A percentile compares a stretch with the other conserved stretches of the same genome.
phyloP scores from a whole-genome alignment of 1,139 yeast genomes.

The Debaryomyces subglobosus region DNA sequence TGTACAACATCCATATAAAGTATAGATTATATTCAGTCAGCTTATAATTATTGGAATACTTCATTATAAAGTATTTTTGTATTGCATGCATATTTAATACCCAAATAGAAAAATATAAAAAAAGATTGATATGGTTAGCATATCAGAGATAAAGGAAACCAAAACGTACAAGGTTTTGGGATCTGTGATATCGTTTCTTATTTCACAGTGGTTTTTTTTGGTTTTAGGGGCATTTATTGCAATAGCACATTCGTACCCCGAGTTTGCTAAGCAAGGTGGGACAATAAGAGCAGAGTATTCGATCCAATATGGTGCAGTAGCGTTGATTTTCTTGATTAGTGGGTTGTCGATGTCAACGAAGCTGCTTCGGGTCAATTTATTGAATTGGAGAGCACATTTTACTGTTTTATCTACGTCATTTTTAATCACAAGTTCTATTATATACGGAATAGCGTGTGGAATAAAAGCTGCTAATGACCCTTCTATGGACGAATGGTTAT shows the following conservation, averaged over 20 bases:
- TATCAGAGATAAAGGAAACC: slow-evolving; percentile 9
- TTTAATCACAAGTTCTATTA: slow-evolving; percentile 71
- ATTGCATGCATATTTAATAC: not conserved
- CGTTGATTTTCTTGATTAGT: slow-evolving; percentile 76
- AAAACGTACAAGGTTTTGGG: slow-evolving; percentile 16
- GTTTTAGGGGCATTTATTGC: slow-evolving; percentile 72
- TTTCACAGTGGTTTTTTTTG: slow-evolving; percentile 73
- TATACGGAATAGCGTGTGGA: slow-evolving; percentile 74
- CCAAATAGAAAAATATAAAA: not conserved
- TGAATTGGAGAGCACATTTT: slow-evolving; percentile 82
- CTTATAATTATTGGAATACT: not conserved
- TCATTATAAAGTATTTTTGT: not conserved
- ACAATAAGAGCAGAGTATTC: slow-evolving; percentile 71
- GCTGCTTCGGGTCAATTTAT: slow-evolving; percentile 59
- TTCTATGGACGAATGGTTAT: slow-evolving; percentile 67
- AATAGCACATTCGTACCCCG: slow-evolving; percentile 76
- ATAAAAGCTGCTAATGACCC: slow-evolving; percentile 61
- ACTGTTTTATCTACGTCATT: slow-evolving; percentile 71
- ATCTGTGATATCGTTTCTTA: slow-evolving; percentile 28
- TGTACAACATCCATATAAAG: not conserved
- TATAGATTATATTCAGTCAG: not conserved
- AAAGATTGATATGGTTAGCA: not conserved
- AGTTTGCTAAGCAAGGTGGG: slow-evolving; percentile 84
- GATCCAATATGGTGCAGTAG: slow-evolving; percentile 86
- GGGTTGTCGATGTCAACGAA: slow-evolving; percentile 77